Evolutionary conservation across 1,284 basidiomycete genomes (phyloP).

Genomic region (Trametes sp.): DNA sequence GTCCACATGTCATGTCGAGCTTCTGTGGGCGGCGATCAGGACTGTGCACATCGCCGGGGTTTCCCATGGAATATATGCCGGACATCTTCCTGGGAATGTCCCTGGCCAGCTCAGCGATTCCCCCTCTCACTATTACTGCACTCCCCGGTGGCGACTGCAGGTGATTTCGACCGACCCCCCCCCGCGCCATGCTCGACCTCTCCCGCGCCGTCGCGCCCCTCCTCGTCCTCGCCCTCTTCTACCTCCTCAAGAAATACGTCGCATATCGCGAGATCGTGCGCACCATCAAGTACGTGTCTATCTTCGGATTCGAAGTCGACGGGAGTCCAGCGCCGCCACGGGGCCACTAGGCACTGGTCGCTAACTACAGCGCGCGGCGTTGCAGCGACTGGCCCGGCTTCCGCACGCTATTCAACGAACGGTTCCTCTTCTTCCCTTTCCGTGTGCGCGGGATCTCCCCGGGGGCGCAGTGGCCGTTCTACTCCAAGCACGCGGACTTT

Average conservation of each 20-base stretch:
- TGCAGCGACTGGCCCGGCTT: constrained; percentile 34
- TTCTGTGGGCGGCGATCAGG: no score
- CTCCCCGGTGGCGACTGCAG: no score
- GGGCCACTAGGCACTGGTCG: no score
- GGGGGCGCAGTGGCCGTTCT: constrained; percentile 27
- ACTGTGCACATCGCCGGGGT: no score
- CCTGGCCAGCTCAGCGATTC: no score
- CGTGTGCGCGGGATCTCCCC: constrained; percentile 29
- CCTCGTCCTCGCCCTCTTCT: constrained; percentile 5
- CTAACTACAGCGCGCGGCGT: no score
- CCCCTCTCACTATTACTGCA: no score
- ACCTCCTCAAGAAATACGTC: constrained; percentile 1
- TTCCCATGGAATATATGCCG: no score
- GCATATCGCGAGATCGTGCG: neutral
- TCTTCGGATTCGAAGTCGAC: neutral
- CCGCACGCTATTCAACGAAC: constrained; percentile 29
- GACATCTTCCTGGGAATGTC: no score
- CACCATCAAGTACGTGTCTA: neutral
- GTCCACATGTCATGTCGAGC: no score
- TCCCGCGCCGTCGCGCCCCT: neutral
- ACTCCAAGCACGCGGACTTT: constrained; percentile 30
- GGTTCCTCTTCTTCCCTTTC: constrained; percentile 24
- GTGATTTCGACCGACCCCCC: neutral
- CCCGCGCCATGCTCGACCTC: neutral
- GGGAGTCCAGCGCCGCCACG: no score